Evolutionary conservation across 805 yeast genomes (phyloP).

Genomic region (Pichia nanzhaoensis): DNA sequence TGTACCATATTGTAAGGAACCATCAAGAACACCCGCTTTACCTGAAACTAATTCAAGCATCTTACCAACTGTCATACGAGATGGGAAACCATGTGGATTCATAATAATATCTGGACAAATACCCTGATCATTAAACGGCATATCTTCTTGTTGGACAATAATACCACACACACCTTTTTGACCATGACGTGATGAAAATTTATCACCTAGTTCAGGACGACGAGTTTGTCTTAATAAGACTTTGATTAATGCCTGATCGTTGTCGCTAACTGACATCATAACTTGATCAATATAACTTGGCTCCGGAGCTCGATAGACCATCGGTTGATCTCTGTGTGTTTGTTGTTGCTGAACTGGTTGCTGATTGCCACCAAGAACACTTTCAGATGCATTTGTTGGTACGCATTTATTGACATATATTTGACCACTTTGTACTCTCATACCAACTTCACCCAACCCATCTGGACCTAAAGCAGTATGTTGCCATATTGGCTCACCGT

Average conservation of each 20-base stretch:
- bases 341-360: conserved; percentile 27
- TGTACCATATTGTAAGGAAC: conserved; percentile 89
- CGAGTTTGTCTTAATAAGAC: conserved; percentile 91
- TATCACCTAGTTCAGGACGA: conserved; percentile 96
- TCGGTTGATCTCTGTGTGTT: conserved; percentile 82
- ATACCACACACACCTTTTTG: conserved; percentile 99
- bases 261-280: conserved; percentile 93
- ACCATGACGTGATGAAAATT: conserved; percentile 95
- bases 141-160: conserved; percentile 92
- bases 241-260: conserved; percentile 89
- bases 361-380: conserved; percentile 32
- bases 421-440: conserved; percentile 84
- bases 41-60: conserved; percentile 96
- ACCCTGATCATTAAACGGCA: conserved; percentile 93
- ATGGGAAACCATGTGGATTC: conserved; percentile 99
- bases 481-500: conserved; percentile 75
- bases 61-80: conserved; percentile 99
- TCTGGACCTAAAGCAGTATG: conserved; percentile 87
- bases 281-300: conserved; percentile 95
- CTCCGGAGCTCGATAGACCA: conserved; percentile 89
- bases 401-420: conserved; percentile 89
- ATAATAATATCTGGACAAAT: conserved; percentile 91
- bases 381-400: conserved; percentile 77
- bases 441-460: conserved; percentile 96
- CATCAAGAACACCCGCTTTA: conserved; percentile 94